Conservation (phyloP, 257 asterid species). For the Nicotiana sylvestris region DNA sequence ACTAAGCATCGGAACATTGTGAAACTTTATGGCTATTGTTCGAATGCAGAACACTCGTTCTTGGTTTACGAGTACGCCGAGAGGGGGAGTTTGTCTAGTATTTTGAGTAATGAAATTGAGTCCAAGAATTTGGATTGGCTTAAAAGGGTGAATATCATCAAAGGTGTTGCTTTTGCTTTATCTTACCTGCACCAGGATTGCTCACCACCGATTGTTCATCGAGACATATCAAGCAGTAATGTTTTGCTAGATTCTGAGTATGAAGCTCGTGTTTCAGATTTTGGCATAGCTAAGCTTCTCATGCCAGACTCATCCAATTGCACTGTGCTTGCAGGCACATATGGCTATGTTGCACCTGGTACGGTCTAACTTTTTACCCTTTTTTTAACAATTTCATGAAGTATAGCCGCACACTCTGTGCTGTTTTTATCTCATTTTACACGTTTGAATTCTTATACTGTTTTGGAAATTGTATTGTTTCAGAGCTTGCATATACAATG, state of each 20-base stretch:
- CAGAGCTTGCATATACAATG: constrained; percentile 14
- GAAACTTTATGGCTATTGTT: constrained; percentile 11
- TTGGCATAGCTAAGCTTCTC: not conserved
- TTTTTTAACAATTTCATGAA: not conserved
- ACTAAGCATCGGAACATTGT: constrained; percentile 2
- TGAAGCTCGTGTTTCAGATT: constrained; percentile 1
- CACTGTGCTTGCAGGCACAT: not conserved
- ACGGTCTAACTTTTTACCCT: not conserved
- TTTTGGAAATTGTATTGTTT: not conserved
- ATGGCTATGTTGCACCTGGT: not conserved
- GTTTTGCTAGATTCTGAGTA: not conserved
- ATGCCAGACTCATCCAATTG: not conserved
- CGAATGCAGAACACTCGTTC: not conserved
- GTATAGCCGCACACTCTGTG: not conserved
- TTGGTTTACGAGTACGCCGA: constrained; percentile 12
- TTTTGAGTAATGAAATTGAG: not conserved
- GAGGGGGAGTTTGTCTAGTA: not conserved
- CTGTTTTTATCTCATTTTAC: not conserved
- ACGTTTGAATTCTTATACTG: not conserved
- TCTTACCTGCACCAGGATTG: constrained; percentile 1
- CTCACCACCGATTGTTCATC: not conserved
- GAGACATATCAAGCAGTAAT: not conserved
- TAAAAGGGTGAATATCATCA: constrained; percentile 2
- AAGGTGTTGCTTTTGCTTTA: not conserved
- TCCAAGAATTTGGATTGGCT: not conserved